phyloP scores from a whole-genome alignment of 768 basidiomycete species.

The Brasilioporus rufonigricans region DNA sequence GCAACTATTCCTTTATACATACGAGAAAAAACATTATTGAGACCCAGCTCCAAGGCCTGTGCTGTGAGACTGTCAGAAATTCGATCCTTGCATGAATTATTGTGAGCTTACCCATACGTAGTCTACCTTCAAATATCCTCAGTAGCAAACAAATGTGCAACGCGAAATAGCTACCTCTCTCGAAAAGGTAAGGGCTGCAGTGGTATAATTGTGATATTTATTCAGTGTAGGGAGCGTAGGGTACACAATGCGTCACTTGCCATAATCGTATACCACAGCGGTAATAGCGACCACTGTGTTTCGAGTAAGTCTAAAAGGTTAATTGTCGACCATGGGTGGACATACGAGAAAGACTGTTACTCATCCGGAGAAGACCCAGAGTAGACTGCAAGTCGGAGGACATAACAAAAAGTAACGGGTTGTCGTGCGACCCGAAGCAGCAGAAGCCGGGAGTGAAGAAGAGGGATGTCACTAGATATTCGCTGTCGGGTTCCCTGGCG shows the following conservation, averaged over 20 bases:
- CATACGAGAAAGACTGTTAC: neutral
- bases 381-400: neutral
- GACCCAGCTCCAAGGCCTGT: constrained; percentile 8
- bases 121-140: constrained; percentile 7
- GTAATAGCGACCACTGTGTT: constrained; percentile 1
- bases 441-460: no score
- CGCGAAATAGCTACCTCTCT: constrained; percentile 1
- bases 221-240: neutral
- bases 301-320: neutral
- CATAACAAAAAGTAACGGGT: no score
- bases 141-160: neutral
- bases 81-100: neutral
- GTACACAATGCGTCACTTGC: neutral
- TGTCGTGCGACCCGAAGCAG: no score
- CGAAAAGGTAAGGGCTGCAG: constrained; percentile 8
- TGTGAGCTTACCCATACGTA: constrained; percentile 19
- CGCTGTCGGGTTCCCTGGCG: neutral
- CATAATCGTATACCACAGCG: constrained; percentile 7
- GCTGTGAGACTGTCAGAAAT: neutral
- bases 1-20: neutral
- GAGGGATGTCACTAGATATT: neutral
- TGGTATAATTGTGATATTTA: no score
- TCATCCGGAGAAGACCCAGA: neutral
- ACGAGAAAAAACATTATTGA: constrained; percentile 10
- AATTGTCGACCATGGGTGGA: no score